A percentile compares a stretch with the other conserved stretches of the same genome.
Evolutionary conservation across 2,329 filamentous ascomycete genomes (phyloP).

Genomic region (Chaetomiaceae sp.): DNA sequence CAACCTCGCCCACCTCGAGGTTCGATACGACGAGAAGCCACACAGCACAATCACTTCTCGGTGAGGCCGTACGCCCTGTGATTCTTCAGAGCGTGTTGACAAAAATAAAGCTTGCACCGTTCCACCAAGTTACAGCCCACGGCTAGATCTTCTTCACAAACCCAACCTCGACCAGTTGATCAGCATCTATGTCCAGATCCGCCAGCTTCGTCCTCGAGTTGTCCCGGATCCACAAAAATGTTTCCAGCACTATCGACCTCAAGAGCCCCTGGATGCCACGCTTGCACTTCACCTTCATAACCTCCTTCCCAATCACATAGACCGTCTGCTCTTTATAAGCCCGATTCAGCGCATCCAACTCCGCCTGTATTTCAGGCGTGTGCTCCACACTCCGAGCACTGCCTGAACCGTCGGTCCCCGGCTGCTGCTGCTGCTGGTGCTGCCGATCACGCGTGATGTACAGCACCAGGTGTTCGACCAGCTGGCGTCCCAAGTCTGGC

Average conservation of each 20-base stretch:
- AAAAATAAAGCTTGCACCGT: too few relatives aligned
- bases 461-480: slow-evolving; percentile 49
- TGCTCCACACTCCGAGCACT: background rate
- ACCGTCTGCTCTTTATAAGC: slow-evolving; percentile 25
- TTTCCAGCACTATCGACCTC: slow-evolving; percentile 42
- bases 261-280: slow-evolving; percentile 25
- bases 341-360: slow-evolving; percentile 10
- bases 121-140: background rate
- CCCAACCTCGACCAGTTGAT: slow-evolving; percentile 60
- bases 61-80: too few relatives aligned
- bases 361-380: background rate
- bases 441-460: slow-evolving; percentile 11
- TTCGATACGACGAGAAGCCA: too few relatives aligned
- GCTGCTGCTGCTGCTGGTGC: background rate
- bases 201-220: slow-evolving; percentile 62
- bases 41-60: too few relatives aligned
- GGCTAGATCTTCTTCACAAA: slow-evolving; percentile 53
- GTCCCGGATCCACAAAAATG: slow-evolving; percentile 60
- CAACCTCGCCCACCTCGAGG: too few relatives aligned
- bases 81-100: too few relatives aligned
- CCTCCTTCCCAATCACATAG: slow-evolving; percentile 54
- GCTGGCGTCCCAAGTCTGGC: slow-evolving; percentile 47
- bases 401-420: background rate
- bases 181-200: slow-evolving; percentile 52
- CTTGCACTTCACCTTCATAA: slow-evolving; percentile 42